Base-by-base conservation (phyloP, 73 alveolate species). In the Paramecium tetraurelia region DNA sequence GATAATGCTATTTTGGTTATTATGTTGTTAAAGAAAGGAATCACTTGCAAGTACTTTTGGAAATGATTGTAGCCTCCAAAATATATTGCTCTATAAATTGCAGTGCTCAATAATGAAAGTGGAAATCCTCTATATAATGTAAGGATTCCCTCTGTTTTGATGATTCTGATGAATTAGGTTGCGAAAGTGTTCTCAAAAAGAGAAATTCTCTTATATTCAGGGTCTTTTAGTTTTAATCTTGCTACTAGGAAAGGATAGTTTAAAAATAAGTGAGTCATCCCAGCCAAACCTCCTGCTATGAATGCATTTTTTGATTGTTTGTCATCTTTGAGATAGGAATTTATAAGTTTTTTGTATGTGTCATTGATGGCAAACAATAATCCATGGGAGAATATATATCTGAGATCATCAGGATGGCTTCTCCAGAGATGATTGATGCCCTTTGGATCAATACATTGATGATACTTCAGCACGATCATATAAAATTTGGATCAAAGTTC, bases 341-440 rank as follows among this genome's bases (percentile, higher is more conserved):
- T 53, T 3, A 53, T 63, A 7, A 63, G 41, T 63, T 33, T 63
- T 33, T 63, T 63, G 50, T 63, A 63, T 2, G 41, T 31, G 84
- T 33, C 84, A 63, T 63, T 63, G 41, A 63, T 63, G 21, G 84
- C 46, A 33, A 63, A 63, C 41, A 63, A 33, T 27, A 63, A 33
- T 27, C 84, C 84, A 63, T 27, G 20, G 14, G 84, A 63, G 24
- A 63, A 63, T 14, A 63, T 63, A 16, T 63, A 63, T 63, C 46
- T 63, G 22, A 63, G 84, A 63, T 63, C 84, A 63, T 63, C 84
- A 33, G 84, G 84, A 63, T 63, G 84, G 46, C 50, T 31, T 63
- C 84, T 63, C 84, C 84, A 63, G 41, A 63, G 46, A 63, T 63
- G 41, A 63, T 63, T 63, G 84, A 63, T 63, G 16, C 84, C 84